These are phyloP conservation scores for Gossypium anomalum DNA, from an alignment of 345 rosid species.

Conservation along the genomic window DNA sequence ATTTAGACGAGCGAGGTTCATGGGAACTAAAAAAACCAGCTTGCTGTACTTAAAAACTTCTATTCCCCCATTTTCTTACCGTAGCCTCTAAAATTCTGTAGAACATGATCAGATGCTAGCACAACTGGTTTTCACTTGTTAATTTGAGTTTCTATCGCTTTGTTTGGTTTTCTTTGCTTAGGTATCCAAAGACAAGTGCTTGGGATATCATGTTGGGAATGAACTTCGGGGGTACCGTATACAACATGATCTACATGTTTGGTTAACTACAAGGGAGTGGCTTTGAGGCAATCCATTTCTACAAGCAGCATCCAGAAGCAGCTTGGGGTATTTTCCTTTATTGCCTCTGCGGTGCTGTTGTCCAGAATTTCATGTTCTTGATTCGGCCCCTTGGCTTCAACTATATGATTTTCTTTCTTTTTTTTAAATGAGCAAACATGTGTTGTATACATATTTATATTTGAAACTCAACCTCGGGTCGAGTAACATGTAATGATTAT, in stretches of 20 bases:
- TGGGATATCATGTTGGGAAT: constrained; percentile 96
- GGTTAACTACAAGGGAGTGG: constrained; percentile 71
- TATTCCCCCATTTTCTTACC: not conserved
- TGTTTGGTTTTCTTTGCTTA: constrained; percentile 16
- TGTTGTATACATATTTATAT: no score
- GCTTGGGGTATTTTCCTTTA: constrained; percentile 75
- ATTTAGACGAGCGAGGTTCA: no score
- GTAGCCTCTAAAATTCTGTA: not conserved
- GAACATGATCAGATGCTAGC: not conserved
- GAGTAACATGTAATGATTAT: no score
- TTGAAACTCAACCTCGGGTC: no score
- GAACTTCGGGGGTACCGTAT: constrained; percentile 91
- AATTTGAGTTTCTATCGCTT: not conserved
- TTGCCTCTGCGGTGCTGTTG: constrained; percentile 88
- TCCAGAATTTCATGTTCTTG: constrained; percentile 90
- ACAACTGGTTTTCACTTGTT: not conserved
- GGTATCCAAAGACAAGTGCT: constrained; percentile 81
- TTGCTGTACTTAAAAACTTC: no score
- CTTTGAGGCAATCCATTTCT: constrained; percentile 61
- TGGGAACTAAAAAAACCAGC: no score
- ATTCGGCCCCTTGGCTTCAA: constrained; percentile 55
- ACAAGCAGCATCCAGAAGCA: constrained; percentile 83
- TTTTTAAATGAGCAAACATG: no score
- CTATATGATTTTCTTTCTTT: no score
- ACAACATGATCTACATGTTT: constrained; percentile 87